These are phyloP conservation scores for Bruguiera hainesii DNA, from an alignment of 441 rosid species.

Conservation along the genomic window DNA sequence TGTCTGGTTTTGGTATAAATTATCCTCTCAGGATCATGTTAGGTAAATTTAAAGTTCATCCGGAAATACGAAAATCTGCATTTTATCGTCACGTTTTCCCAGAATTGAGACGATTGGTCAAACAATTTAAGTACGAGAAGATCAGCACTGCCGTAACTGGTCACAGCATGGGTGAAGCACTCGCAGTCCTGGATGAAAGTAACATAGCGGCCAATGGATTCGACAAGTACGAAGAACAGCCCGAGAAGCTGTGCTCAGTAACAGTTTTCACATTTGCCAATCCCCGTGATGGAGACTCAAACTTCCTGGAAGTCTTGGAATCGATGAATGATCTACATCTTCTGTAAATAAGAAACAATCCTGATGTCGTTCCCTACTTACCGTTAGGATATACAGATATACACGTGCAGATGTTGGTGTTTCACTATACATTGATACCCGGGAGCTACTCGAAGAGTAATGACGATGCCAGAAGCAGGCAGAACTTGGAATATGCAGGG, in stretches of 20 bases:
- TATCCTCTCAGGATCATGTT: background rate
- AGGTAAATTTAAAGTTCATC: background rate
- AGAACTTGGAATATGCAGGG: slow-evolving; percentile 54
- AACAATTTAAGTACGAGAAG: slow-evolving; percentile 44
- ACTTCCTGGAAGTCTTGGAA: slow-evolving; percentile 21
- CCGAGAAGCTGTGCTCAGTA: slow-evolving; percentile 25
- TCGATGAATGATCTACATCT: slow-evolving; percentile 29
- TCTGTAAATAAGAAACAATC: slow-evolving; percentile 37
- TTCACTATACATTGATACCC: slow-evolving; percentile 28
- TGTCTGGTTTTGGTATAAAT: background rate
- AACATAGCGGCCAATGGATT: slow-evolving; percentile 45
- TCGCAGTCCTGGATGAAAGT: slow-evolving; percentile 47
- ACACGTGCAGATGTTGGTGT: slow-evolving; percentile 28
- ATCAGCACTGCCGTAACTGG: slow-evolving; percentile 55
- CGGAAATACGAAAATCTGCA: background rate
- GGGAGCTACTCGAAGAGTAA: slow-evolving; percentile 37
- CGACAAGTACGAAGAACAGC: slow-evolving; percentile 19
- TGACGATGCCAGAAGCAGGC: slow-evolving; percentile 33
- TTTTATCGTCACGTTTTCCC: slow-evolving; percentile 18
- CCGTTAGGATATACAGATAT: slow-evolving; percentile 27
- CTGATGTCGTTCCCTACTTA: slow-evolving; percentile 36
- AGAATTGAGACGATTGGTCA: slow-evolving; percentile 40
- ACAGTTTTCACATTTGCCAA: slow-evolving; percentile 33
- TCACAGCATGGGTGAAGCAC: slow-evolving; percentile 58
- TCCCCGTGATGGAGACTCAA: slow-evolving; percentile 32